Percentiles rank a stretch among this genome's conserved stretches.
Conservation (phyloP, 2,329 filamentous ascomycete species). For the Ophiostoma angusticollis region DNA sequence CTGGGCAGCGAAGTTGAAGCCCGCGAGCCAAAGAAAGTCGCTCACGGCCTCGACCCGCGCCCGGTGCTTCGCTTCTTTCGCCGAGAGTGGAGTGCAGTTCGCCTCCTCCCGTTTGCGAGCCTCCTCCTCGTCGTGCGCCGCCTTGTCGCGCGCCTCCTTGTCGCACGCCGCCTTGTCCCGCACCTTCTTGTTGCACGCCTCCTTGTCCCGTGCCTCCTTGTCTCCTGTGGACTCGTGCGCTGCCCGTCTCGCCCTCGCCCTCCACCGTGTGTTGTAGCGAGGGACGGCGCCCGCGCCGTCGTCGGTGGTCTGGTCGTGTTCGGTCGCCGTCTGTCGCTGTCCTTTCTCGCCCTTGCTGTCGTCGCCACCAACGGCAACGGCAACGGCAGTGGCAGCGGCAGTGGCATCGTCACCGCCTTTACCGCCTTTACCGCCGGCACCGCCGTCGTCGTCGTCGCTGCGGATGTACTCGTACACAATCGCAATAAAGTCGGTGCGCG, state of each 20-base stretch:
- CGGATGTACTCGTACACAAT: conserved; percentile 9
- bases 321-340: too few relatives aligned
- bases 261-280: background rate
- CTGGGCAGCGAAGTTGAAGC: background rate
- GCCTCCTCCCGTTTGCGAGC: background rate
- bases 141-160: too few relatives aligned
- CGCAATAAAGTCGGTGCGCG: conserved; percentile 1
- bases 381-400: too few relatives aligned
- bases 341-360: too few relatives aligned
- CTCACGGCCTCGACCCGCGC: background rate
- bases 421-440: background rate
- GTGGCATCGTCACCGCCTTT: too few relatives aligned
- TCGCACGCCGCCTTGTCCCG: too few relatives aligned
- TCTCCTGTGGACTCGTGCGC: background rate
- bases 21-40: conserved; percentile 1
- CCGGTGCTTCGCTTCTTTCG: background rate
- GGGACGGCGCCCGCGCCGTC: background rate
- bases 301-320: background rate
- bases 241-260: background rate
- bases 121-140: background rate
- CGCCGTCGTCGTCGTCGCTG: background rate
- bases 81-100: background rate
- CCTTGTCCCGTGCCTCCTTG: too few relatives aligned
- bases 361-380: too few relatives aligned
- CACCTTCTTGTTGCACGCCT: too few relatives aligned